Evolutionary conservation across 192 early-diverging fungal species (phyloP).

Genomic region (Podila horticola): DNA sequence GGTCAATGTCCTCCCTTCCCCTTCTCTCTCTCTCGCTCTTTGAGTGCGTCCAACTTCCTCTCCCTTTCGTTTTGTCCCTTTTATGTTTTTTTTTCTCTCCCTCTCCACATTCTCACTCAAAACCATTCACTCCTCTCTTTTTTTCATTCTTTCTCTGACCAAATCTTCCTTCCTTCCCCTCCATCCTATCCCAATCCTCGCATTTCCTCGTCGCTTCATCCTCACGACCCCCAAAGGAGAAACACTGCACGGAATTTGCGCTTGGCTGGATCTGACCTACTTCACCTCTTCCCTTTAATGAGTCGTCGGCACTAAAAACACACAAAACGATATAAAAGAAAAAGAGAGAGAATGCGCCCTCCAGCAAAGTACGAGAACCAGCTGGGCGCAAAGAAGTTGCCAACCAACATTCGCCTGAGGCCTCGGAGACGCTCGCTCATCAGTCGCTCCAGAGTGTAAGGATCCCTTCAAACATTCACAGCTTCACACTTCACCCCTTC

Average conservation of each 20-base stretch:
- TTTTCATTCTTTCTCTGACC: background rate
- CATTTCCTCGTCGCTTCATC: conserved; percentile 2
- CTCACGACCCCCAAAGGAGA: background rate
- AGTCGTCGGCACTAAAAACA: background rate
- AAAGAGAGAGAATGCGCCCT: conserved; percentile 13
- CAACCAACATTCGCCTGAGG: conserved; percentile 21
- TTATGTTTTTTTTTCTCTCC: conserved; percentile 2
- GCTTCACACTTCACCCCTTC: background rate
- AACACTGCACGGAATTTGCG: background rate
- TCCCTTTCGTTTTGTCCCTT: background rate
- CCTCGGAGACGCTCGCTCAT: conserved; percentile 47
- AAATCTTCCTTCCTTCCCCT: background rate
- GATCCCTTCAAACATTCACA: background rate
- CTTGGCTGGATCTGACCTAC: background rate
- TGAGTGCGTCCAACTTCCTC: background rate
- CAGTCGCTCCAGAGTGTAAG: conserved; percentile 44
- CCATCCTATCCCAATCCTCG: background rate
- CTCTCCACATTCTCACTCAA: background rate
- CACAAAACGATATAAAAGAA: background rate
- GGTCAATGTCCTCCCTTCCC: background rate
- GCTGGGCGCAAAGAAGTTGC: conserved; percentile 12
- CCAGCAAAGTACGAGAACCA: conserved; percentile 21
- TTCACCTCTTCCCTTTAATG: conserved; percentile 3
- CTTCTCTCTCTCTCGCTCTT: background rate
- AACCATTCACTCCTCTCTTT: background rate